Conservation (phyloP, 208 protist species). For the Borovskyia barvae region DNA sequence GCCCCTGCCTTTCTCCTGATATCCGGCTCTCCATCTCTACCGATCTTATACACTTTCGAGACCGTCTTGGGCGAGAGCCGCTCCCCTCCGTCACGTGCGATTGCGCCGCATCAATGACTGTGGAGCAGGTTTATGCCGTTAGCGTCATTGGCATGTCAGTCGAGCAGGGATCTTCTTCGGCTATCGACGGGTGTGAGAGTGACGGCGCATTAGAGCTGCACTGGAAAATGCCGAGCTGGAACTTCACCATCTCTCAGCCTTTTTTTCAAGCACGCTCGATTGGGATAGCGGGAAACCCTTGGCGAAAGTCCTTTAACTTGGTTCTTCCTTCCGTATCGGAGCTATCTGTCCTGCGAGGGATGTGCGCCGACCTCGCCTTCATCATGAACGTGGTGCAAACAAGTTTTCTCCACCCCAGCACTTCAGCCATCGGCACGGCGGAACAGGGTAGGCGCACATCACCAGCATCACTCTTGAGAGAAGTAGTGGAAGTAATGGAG, state of each 20-base stretch:
- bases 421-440: background rate
- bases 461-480: slow-evolving; percentile 10
- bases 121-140: background rate
- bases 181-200: background rate
- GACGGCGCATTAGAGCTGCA: no score
- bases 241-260: background rate
- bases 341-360: slow-evolving; percentile 2
- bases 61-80: background rate
- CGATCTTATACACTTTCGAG: background rate
- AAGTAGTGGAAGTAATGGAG: slow-evolving; percentile 4
- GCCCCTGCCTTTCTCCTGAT: background rate
- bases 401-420: slow-evolving; percentile 1
- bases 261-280: slow-evolving; percentile 11
- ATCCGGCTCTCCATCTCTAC: background rate
- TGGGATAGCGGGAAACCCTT: background rate
- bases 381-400: slow-evolving; percentile 13
- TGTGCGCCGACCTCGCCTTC: slow-evolving; percentile 1
- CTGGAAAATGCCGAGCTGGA: slow-evolving; percentile 6
- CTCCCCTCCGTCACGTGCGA: background rate
- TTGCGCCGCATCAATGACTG: background rate
- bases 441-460: background rate
- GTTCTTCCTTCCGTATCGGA: slow-evolving; percentile 4
- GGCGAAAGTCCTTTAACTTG: slow-evolving; percentile 12
- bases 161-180: background rate
- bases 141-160: background rate